Evolutionary conservation across 768 basidiomycete species (phyloP), one percentile per base, ranked within the genome.

Genomic region (Boletus sp.): DNA sequence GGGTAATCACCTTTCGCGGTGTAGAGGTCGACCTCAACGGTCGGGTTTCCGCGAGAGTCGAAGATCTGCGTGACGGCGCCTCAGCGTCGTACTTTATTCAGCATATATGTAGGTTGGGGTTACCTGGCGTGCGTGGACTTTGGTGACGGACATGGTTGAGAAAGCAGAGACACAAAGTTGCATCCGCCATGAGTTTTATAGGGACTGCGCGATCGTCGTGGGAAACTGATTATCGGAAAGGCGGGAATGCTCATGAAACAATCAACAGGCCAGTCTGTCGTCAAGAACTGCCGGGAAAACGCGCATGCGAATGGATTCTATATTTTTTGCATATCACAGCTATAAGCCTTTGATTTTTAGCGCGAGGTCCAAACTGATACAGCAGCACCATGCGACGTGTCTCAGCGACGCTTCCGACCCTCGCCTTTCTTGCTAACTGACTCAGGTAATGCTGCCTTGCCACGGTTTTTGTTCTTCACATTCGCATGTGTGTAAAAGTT

Each of bases 31-130:
- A 93, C 92, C 77, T 93, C 94, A 70, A 97, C 92, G 67, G 94
- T 96, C 66, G 91, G 93, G 83, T 98, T 94, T 65, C 94, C 95
- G 70, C 96, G 93, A 70, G 94, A 98, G 82, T 98, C 96, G 74
- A 97, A 98, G 85, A 98, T 96, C 96, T 98, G 67, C 1, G 27
- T 25, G 41, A 56, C 57, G 51, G 21, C 1, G 33, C 53, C 45
- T 73, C 58, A 59, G 52, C 37, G 41, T 35, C 39, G 27, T 7
- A 43, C 34, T 40, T 7, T 19, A 37, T 47, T 40, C 33, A 30
- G 54, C 35, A 50, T 39, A 56, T 41, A 40, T 53, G 14, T 34
- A 34, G 50, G 33, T 23, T 23, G 17, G 17, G 34, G 70, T 58
- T 75, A 91, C 93, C 87, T 95, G 93, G 71, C 94, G 92, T 67